Conservation (phyloP, 768 basidiomycete species). For the Pisolithus microcarpus region DNA sequence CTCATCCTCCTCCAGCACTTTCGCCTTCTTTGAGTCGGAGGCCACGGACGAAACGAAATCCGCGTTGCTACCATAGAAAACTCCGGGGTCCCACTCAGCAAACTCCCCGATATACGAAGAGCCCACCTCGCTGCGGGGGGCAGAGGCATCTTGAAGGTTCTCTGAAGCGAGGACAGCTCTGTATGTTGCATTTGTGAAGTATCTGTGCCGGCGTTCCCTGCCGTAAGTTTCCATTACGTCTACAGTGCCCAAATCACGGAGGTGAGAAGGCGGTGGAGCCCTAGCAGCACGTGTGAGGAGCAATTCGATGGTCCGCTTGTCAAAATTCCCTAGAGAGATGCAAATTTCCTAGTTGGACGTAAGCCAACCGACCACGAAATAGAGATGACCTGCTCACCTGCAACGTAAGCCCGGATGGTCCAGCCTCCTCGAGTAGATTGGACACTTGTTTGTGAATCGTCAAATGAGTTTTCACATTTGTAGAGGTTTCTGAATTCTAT, state of each 20-base stretch:
- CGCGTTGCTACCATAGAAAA: slow-evolving; percentile 49
- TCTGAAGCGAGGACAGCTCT: slow-evolving; percentile 55
- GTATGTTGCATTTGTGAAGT: slow-evolving; percentile 71
- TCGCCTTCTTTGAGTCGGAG: slow-evolving; percentile 32
- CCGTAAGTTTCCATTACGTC: slow-evolving; percentile 76
- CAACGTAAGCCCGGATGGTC: slow-evolving; percentile 62
- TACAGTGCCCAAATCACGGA: slow-evolving; percentile 62
- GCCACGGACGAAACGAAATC: slow-evolving; percentile 44
- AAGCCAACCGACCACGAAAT: neutral
- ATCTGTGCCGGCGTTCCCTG: slow-evolving; percentile 80
- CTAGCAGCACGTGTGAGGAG: slow-evolving; percentile 64
- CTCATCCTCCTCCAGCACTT: slow-evolving; percentile 6
- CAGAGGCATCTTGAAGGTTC: slow-evolving; percentile 47
- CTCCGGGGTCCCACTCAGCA: slow-evolving; percentile 29
- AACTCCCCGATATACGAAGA: slow-evolving; percentile 51
- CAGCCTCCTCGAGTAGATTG: slow-evolving; percentile 64
- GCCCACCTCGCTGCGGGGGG: slow-evolving; percentile 41
- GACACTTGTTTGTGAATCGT: slow-evolving; percentile 77
- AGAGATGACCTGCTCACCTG: slow-evolving; percentile 38
- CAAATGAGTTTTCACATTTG: slow-evolving; percentile 48
- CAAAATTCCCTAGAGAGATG: slow-evolving; percentile 55
- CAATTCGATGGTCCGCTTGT: slow-evolving; percentile 79
- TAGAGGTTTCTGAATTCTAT: slow-evolving; percentile 24
- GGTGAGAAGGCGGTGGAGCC: slow-evolving; percentile 57
- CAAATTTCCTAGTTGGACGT: slow-evolving; percentile 51